phyloP scores from a whole-genome alignment of 352 stramenopile genomes.

The Pythium utonaiense region DNA sequence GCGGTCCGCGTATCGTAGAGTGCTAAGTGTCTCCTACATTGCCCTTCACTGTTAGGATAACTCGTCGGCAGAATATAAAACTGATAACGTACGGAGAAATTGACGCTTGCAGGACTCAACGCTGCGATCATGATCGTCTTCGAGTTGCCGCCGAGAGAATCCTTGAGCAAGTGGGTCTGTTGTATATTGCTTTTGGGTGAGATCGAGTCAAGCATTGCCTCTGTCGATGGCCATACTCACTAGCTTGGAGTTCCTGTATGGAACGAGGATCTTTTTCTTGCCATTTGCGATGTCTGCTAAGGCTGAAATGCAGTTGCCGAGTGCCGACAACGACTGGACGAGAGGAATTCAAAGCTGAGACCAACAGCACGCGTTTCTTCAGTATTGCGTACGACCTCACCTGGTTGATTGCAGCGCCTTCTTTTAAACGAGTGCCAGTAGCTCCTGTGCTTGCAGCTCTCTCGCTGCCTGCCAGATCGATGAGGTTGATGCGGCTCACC shows the following conservation, averaged over 20 bases:
- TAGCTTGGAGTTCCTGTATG: constrained; percentile 91
- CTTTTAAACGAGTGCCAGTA: constrained; percentile 85
- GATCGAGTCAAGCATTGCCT: neutral
- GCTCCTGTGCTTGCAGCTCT: constrained; percentile 87
- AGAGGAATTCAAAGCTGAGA: neutral
- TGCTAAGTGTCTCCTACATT: constrained; percentile 85
- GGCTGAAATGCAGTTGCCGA: constrained; percentile 92
- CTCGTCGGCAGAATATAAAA: too few relatives aligned
- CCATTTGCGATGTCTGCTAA: constrained; percentile 82
- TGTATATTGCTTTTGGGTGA: neutral
- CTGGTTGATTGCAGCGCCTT: constrained; percentile 94
- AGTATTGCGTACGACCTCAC: too few relatives aligned
- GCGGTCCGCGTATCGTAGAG: constrained; percentile 87
- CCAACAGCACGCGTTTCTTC: neutral
- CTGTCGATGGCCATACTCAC: constrained; percentile 30
- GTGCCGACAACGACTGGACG: constrained; percentile 70
- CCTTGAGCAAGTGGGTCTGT: constrained; percentile 81
- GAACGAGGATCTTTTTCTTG: constrained; percentile 86
- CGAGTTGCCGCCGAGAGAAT: constrained; percentile 84
- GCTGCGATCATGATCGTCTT: constrained; percentile 92
- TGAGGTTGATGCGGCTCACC: constrained; percentile 84
- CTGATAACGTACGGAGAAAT: constrained; percentile 74
- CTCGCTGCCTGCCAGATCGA: constrained; percentile 92
- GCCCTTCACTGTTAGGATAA: neutral
- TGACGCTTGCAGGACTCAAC: constrained; percentile 82